These are phyloP conservation scores for Isochrysis galbana DNA, from an alignment of 78 protist species.

Conservation along the genomic window DNA sequence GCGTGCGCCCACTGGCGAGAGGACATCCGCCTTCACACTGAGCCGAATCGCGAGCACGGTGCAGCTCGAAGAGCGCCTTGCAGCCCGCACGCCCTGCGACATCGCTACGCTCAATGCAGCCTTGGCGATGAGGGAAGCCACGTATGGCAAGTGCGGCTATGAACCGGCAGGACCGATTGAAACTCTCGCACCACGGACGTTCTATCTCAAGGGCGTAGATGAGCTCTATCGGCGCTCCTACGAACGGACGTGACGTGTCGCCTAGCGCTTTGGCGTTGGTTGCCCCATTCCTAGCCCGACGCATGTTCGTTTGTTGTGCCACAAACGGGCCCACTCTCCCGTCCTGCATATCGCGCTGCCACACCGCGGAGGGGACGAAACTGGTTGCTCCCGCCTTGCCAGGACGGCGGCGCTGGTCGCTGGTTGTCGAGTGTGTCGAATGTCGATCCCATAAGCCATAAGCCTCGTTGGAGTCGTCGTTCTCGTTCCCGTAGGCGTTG, in stretches of 20 bases:
- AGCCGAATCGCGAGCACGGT: not conserved
- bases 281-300: too few relatives aligned
- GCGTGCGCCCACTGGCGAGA: not conserved
- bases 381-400: too few relatives aligned
- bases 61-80: not conserved
- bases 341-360: too few relatives aligned
- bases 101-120: not conserved
- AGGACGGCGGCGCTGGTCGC: too few relatives aligned
- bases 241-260: not conserved
- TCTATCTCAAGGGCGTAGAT: not conserved
- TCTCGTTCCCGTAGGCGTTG: too few relatives aligned
- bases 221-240: slow-evolving; percentile 1
- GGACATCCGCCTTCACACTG: not conserved
- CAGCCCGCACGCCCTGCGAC: not conserved
- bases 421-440: too few relatives aligned
- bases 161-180: not conserved
- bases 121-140: not conserved
- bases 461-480: too few relatives aligned
- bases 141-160: not conserved
- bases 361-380: too few relatives aligned
- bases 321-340: too few relatives aligned
- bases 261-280: too few relatives aligned
- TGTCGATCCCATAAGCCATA: too few relatives aligned
- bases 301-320: too few relatives aligned
- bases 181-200: not conserved